Evolutionary conservation across 768 basidiomycete genomes (phyloP), one percentile per base, ranked within the genome.

Genomic region (Lactifluus hygrophoroides): DNA sequence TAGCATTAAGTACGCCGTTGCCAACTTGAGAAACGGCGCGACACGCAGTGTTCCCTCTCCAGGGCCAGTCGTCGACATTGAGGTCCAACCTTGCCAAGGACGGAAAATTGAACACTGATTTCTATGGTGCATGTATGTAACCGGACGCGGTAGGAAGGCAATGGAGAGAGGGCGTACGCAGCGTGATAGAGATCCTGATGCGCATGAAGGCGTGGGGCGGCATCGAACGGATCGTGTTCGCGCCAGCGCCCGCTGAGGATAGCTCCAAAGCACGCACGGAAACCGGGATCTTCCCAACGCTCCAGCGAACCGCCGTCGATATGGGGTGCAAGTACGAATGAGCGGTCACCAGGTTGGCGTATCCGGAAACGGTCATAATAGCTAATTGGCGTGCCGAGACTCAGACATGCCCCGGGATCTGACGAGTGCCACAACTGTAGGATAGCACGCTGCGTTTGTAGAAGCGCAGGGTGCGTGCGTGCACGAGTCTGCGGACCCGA

Each of bases 291-390:
- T 69, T 86, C 82, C 85, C 84, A 86, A 13, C 90, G 76, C 68
- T 93, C 90, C 27, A 90, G 81, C 0, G 80, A 71, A 8, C 88
- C 88, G 7, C 88, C 89, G 80, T 73, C 66, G 25, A 54, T 27
- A 43, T 86, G 83, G 11, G 86, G 83, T 0, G 83, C 86, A 2
- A 90, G 72, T 0, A 81, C 77, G 66, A 90, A 90, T 48, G 77
- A 76, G 13, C 75, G 70, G 60, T 88, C 88, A 0, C 88, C 90
- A 0, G 88, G 86, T 28, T 76, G 77, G 5, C 90, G 79, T 47
- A 90, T 86, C 2, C 88, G 77, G 11, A 90, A 71, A 6, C 89
- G 77, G 70, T 92, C 89, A 58, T 82, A 86, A 69, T 91, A 91
- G 1, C 83, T 81, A n/a, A 90, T 70, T 0, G 87, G 86, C 3